Base-by-base conservation (phyloP, 129 eudicot genomes). In the Mikania micrantha region DNA sequence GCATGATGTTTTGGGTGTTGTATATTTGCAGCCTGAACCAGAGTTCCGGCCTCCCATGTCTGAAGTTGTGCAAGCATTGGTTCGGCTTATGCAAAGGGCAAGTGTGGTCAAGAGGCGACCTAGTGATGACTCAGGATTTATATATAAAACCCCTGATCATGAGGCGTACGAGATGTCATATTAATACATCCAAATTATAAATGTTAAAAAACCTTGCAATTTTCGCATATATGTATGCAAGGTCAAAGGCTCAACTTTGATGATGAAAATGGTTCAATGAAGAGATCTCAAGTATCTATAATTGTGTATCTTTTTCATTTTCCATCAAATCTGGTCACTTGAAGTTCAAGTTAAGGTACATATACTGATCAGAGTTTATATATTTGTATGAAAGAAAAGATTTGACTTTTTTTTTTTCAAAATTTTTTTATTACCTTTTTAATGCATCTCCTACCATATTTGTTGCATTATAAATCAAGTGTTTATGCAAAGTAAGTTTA, bases 41-140 rank as follows among this genome's bases (percentile, higher is more conserved):
- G 98, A 92, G 78, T 88, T 92, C 72, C 79, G 98, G 44, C 98
- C 98, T 60, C 95, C 96, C 1, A 88, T 88, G 95, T 88, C 98
- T 29, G 98, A 92, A 79, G 98, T 92, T 2, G 98, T 92, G 74
- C 98, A 92, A 79, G 96, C 98, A 56, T 76, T 92, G 74, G 98
- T 88, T 36, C 86, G 91, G 35, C 72, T 92, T 28, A 81, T 88
- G 87, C 98, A 92, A 69, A 74, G 98, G 72, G 98, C 96, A 39
- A 89, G 95, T 62, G 87, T 77, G 39, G 84, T 83, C 17, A 85
- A 80, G 40, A 88, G 96, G 71, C 77, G 95, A 41, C 70, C 95
- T 9, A 84, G 91, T 58, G 96, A 92, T 44, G 96, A 92, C 29
- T 82, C 95, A 2, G 83, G 95, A 49, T 92, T 86, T 35, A 73